Evolutionary conservation across 2,329 filamentous ascomycete genomes (phyloP).

Genomic region (Aspergillus clavatus): DNA sequence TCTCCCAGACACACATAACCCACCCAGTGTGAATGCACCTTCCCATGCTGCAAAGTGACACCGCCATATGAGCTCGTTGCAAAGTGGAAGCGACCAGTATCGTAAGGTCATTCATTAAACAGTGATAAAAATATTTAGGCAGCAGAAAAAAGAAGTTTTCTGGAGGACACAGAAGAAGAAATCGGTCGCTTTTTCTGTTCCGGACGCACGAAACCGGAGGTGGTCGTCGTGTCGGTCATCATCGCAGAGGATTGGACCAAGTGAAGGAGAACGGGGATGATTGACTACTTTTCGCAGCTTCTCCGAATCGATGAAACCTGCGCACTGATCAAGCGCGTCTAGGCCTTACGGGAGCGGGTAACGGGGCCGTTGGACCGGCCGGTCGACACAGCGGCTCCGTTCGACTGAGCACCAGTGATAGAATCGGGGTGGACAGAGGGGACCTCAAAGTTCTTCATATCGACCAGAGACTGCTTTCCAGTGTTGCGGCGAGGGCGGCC

Average conservation of each 20-base stretch:
- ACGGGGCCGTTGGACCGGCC: constrained; percentile 41
- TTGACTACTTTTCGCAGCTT: too few species aligned
- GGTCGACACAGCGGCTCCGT: constrained; percentile 31
- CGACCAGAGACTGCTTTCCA: constrained; percentile 78
- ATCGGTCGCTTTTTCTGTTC: constrained; percentile 1
- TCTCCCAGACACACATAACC: constrained; percentile 9
- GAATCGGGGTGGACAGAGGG: constrained; percentile 36
- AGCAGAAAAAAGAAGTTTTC: constrained; percentile 7
- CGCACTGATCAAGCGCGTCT: constrained; percentile 14
- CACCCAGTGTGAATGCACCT: constrained; percentile 11
- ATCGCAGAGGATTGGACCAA: neutral
- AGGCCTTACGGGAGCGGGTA: constrained; percentile 46
- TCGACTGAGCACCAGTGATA: constrained; percentile 28
- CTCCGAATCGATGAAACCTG: too few species aligned
- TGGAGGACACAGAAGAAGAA: constrained; percentile 5
- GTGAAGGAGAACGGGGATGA: too few species aligned
- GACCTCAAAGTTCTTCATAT: constrained; percentile 71
- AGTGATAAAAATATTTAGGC: constrained; percentile 17
- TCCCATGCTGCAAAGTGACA: constrained; percentile 14
- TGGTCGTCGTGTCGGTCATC: neutral
- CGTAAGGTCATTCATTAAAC: constrained; percentile 29
- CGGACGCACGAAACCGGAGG: neutral
- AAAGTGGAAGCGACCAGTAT: constrained; percentile 21
- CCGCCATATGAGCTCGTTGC: constrained; percentile 19
- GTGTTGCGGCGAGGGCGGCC: constrained; percentile 50